Evolutionary conservation across 768 basidiomycete genomes (phyloP).

Genomic region (Strobilomyces confusus): DNA sequence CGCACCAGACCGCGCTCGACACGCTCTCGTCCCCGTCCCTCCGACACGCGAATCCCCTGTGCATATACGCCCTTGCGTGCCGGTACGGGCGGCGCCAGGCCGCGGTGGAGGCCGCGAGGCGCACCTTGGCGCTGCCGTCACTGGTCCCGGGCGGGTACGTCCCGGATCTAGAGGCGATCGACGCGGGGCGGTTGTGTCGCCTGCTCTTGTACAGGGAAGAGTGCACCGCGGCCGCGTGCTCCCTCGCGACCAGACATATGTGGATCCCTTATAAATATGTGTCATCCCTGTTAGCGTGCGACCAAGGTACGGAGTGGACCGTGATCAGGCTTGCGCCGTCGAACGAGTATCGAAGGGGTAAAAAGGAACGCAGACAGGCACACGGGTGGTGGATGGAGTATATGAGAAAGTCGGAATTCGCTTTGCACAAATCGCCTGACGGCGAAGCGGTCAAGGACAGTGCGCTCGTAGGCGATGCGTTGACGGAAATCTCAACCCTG

Average conservation of each 20-base stretch:
- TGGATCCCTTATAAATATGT: neutral
- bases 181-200: slow-evolving; percentile 2
- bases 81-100: neutral
- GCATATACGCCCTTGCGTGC: slow-evolving; percentile 13
- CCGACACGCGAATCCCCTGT: slow-evolving; percentile 6
- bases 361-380: neutral
- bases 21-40: neutral
- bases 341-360: neutral
- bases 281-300: slow-evolving; percentile 4
- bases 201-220: slow-evolving; percentile 12
- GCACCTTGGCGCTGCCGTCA: slow-evolving; percentile 5
- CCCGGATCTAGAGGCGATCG: slow-evolving; percentile 12
- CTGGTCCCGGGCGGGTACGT: neutral
- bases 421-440: neutral
- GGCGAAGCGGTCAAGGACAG: slow-evolving; percentile 1
- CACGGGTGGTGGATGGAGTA: slow-evolving; percentile 17
- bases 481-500: slow-evolving; percentile 2
- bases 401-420: slow-evolving; percentile 8
- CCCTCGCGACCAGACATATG: slow-evolving; percentile 1
- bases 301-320: neutral
- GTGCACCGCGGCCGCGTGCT: neutral
- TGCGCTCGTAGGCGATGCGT: neutral
- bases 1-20: neutral
- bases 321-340: neutral
- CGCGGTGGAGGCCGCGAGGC: slow-evolving; percentile 8